These are phyloP conservation scores for Psilocybe cubensis DNA, from an alignment of 768 basidiomycete genomes.

Conservation along the genomic window DNA sequence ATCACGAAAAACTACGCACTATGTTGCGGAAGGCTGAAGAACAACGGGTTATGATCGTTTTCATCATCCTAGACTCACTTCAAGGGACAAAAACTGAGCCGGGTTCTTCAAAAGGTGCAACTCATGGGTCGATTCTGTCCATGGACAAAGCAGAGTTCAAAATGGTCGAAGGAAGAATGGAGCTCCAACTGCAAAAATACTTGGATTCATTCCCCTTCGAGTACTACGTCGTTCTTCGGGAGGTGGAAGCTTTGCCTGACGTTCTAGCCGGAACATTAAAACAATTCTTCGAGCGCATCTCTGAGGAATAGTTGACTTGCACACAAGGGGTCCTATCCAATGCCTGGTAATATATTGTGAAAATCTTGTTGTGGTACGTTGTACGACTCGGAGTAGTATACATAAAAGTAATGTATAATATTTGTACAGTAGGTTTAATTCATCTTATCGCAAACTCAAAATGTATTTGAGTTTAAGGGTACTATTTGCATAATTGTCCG, in stretches of 20 bases:
- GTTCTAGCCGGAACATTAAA: slow-evolving; percentile 86
- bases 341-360: no score
- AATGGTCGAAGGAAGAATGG: slow-evolving; percentile 78
- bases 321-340: no score
- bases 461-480: no score
- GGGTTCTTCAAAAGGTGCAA: slow-evolving; percentile 20
- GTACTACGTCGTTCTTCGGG: slow-evolving; percentile 91
- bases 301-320: slow-evolving; percentile 55
- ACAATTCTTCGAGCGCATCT: slow-evolving; percentile 89
- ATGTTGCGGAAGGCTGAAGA: slow-evolving; percentile 85
- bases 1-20: slow-evolving; percentile 83
- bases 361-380: no score
- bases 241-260: slow-evolving; percentile 90
- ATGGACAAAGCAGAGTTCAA: slow-evolving; percentile 94
- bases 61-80: slow-evolving; percentile 92
- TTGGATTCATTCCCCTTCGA: slow-evolving; percentile 98
- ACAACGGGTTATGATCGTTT: slow-evolving; percentile 93
- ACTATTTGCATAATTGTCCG: no score
- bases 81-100: slow-evolving; percentile 39
- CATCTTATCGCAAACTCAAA: no score
- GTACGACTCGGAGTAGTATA: no score
- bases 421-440: no score
- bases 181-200: slow-evolving; percentile 87
- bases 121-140: slow-evolving; percentile 81
- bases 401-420: no score